Evolutionary conservation across 2,329 filamentous ascomycete genomes (phyloP).

Genomic region (Chrysosporium keratinophilum): DNA sequence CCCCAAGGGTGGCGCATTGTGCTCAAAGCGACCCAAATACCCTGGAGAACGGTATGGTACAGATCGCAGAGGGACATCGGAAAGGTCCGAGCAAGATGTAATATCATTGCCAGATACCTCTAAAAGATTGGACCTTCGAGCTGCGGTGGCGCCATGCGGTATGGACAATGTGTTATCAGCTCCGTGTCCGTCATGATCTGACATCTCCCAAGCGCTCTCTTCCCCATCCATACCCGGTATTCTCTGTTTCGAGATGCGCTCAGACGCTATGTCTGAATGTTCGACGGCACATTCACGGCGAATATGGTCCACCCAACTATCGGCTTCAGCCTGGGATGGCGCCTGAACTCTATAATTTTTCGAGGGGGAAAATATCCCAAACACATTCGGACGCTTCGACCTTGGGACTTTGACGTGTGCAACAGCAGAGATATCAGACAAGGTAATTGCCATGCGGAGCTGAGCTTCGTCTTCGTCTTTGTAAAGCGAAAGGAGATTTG

Average conservation of each 20-base stretch:
- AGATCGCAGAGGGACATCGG: constrained; percentile 44
- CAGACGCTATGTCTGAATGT: constrained; percentile 31
- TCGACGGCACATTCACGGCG: constrained; percentile 71
- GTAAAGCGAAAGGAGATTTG: constrained; percentile 84
- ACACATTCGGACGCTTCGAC: constrained; percentile 74
- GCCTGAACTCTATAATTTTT: constrained; percentile 89
- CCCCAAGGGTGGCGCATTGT: constrained; percentile 9
- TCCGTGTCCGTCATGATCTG: constrained; percentile 29
- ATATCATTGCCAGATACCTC: constrained; percentile 56
- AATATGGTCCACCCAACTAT: constrained; percentile 78
- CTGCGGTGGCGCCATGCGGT: constrained; percentile 17
- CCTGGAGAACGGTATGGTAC: constrained; percentile 23
- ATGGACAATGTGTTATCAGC: constrained; percentile 10
- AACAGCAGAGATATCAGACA: constrained; percentile 84
- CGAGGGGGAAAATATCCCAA: constrained; percentile 83
- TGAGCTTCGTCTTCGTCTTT: constrained; percentile 84
- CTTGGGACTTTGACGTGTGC: constrained; percentile 82
- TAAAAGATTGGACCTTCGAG: background rate
- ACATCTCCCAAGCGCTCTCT: constrained; percentile 36
- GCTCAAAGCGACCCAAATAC: constrained; percentile 20
- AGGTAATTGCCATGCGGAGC: constrained; percentile 74
- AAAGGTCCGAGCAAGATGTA: constrained; percentile 78
- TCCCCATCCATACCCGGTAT: constrained; percentile 19
- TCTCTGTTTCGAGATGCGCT: constrained; percentile 19
- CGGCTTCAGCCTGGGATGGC: constrained; percentile 58